A percentile compares a stretch with the other conserved stretches of the same genome.
Conservation (phyloP, 73 alveolate genomes). For the Uronychia setigera region DNA sequence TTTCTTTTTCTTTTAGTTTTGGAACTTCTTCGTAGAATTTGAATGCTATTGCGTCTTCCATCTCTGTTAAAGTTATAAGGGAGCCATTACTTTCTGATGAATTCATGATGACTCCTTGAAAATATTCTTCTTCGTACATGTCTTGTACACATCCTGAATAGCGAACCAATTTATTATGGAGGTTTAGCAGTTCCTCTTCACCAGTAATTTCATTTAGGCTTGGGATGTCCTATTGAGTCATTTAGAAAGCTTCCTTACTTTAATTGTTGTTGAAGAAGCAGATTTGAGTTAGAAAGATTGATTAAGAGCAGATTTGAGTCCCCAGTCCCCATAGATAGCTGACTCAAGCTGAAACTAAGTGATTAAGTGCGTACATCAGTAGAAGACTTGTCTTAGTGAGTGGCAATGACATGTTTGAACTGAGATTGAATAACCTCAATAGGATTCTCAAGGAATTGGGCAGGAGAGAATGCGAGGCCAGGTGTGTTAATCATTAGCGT, state of each 20-base stretch:
- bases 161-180: conserved; percentile 27
- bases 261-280: background rate
- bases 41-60: conserved; percentile 10
- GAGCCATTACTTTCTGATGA: background rate
- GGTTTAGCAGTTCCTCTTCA: background rate
- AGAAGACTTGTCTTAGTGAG: too few species aligned
- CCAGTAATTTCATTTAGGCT: background rate
- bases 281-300: background rate
- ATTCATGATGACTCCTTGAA: conserved; percentile 7
- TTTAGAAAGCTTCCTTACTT: background rate
- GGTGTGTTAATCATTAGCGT: too few species aligned
- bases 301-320: background rate
- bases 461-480: too few species aligned
- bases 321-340: background rate
- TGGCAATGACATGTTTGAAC: too few species aligned
- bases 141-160: conserved; percentile 40
- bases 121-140: conserved; percentile 55
- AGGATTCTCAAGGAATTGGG: too few species aligned
- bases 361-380: too few species aligned
- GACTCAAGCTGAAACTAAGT: background rate
- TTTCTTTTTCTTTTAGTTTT: too few species aligned
- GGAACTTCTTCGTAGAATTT: conserved; percentile 35
- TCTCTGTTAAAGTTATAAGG: background rate
- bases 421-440: too few species aligned
- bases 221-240: background rate